Conservation (phyloP, 352 stramenopile species). For the Phytophthora brassicae region DNA sequence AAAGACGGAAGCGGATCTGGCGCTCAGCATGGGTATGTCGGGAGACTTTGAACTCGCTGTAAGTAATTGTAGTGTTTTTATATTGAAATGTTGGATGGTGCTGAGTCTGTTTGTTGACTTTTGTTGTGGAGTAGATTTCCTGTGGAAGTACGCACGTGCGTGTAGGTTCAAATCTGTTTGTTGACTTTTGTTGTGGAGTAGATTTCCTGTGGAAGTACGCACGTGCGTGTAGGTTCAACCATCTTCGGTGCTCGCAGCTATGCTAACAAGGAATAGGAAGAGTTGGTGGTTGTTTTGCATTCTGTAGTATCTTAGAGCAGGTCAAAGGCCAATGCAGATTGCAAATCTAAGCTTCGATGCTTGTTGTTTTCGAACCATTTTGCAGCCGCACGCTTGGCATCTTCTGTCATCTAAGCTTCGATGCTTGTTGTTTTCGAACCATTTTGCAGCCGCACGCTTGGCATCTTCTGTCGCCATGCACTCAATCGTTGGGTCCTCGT, state of each 20-base stretch:
- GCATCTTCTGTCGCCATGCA: constrained; percentile 48
- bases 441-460: constrained; percentile 44
- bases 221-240: constrained; percentile 96
- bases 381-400: constrained; percentile 43
- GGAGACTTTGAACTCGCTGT: constrained; percentile 96
- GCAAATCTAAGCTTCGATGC: constrained; percentile 37
- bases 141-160: constrained; percentile 95
- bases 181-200: constrained; percentile 20
- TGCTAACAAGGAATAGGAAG: constrained; percentile 44
- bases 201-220: constrained; percentile 95
- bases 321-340: constrained; percentile 71
- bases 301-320: constrained; percentile 38
- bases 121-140: constrained; percentile 73
- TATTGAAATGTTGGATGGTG: background rate
- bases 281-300: constrained; percentile 4
- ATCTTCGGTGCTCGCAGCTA: constrained; percentile 98
- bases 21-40: constrained; percentile 99
- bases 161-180: constrained; percentile 80
- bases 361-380: constrained; percentile 54
- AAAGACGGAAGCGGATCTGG: constrained; percentile 73
- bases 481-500: constrained; percentile 10
- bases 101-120: constrained; percentile 1
- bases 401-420: constrained; percentile 36
- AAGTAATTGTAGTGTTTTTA: constrained; percentile 2
- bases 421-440: constrained; percentile 44